These are phyloP conservation scores for Mycena rosella DNA, from an alignment of 768 basidiomycete genomes.

Conservation along the genomic window DNA sequence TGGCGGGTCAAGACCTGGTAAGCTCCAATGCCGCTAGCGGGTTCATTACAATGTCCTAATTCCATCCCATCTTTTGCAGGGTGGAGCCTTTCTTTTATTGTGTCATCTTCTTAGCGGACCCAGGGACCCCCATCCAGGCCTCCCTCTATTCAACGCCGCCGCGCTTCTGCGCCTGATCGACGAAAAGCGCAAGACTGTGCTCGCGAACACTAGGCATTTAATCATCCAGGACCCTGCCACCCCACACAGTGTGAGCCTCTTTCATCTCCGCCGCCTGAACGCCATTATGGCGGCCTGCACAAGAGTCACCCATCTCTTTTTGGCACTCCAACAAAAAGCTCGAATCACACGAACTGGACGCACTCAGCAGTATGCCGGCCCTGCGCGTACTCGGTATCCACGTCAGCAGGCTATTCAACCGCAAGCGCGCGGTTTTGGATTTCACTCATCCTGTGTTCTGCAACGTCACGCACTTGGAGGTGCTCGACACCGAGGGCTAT, in stretches of 20 bases:
- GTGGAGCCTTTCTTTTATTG: constrained; percentile 11
- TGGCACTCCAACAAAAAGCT: not conserved
- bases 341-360: not conserved
- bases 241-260: not conserved
- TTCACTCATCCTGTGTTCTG: not conserved
- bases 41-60: not conserved
- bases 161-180: constrained; percentile 10
- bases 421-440: not conserved
- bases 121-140: not conserved
- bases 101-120: not conserved
- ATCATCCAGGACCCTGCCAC: not conserved
- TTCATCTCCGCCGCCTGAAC: not conserved
- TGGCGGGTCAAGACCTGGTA: constrained; percentile 13
- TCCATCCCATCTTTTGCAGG: not conserved
- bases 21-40: too few relatives aligned
- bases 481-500: not conserved
- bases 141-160: not conserved
- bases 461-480: constrained; percentile 9
- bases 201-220: constrained; percentile 1
- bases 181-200: not conserved
- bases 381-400: constrained; percentile 2
- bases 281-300: constrained; percentile 9
- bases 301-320: constrained; percentile 2
- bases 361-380: not conserved
- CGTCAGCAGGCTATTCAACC: not conserved